Percentiles rank a stretch among this genome's conserved stretches.
phyloP scores from a whole-genome alignment of 805 yeast genomes.

The Brettanomyces bruxellensis region DNA sequence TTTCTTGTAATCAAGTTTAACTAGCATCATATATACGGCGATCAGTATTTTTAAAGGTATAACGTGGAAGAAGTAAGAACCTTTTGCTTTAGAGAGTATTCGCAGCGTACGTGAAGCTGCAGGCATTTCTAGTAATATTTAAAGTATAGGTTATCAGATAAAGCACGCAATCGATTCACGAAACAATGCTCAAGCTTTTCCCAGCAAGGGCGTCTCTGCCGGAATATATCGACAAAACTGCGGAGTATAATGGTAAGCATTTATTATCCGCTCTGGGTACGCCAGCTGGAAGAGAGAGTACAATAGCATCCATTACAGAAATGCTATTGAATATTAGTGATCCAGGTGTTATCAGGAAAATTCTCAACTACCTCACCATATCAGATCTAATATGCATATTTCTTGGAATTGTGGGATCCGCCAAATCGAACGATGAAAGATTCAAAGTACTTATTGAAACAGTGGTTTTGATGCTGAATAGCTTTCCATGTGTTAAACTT shows the following conservation, averaged over 20 bases:
- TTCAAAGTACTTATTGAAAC: neutral
- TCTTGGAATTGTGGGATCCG: neutral
- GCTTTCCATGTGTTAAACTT: constrained; percentile 2
- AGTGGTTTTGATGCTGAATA: neutral
- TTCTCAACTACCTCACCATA: constrained; percentile 2
- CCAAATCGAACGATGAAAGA: neutral
- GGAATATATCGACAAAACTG: neutral
- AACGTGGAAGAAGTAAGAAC: too few species aligned
- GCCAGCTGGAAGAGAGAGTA: neutral
- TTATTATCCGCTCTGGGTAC: constrained; percentile 1
- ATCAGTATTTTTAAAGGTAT: too few species aligned
- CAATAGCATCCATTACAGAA: neutral
- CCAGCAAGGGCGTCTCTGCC: neutral
- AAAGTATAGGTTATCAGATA: too few species aligned
- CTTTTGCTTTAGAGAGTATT: too few species aligned
- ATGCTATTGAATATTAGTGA: constrained; percentile 1
- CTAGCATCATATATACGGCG: too few species aligned
- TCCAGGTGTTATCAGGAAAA: neutral
- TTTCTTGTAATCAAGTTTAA: too few species aligned
- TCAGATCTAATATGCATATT: constrained; percentile 3
- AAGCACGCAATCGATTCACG: too few species aligned
- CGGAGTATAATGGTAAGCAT: constrained; percentile 2
- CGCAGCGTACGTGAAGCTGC: too few species aligned
- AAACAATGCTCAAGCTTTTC: too few species aligned
- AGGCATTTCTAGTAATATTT: too few species aligned